These are phyloP conservation scores for Chaetomium sp. DNA, from an alignment of 2,329 filamentous ascomycete species.

Conservation along the genomic window DNA sequence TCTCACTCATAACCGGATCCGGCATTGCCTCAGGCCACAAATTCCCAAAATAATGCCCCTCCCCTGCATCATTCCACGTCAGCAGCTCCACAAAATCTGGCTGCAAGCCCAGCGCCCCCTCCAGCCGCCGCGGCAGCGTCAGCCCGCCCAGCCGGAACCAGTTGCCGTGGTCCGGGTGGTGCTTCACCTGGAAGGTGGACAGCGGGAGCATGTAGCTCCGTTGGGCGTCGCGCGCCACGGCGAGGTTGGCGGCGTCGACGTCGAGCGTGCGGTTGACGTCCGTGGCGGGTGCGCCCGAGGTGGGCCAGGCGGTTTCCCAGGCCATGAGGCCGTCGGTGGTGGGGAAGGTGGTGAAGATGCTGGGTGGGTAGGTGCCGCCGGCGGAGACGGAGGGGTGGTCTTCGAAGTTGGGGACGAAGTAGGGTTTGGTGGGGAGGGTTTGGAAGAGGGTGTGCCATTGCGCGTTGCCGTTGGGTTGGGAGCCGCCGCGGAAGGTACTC, in stretches of 20 bases:
- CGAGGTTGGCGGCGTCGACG: background rate
- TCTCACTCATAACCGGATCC: background rate
- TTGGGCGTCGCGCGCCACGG: background rate
- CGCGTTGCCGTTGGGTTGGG: background rate
- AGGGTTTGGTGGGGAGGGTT: background rate
- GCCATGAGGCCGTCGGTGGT: constrained; percentile 1
- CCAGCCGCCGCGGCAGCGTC: background rate
- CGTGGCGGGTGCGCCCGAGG: background rate
- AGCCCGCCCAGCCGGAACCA: constrained; percentile 4
- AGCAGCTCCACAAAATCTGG: constrained; percentile 10
- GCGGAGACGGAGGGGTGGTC: constrained; percentile 7
- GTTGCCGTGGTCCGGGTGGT: constrained; percentile 1
- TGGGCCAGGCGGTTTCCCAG: constrained; percentile 13
- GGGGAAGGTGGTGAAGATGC: background rate
- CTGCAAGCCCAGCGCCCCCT: background rate
- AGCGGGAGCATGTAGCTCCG: constrained; percentile 8
- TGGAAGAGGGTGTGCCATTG: background rate
- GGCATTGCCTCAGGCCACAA: constrained; percentile 1
- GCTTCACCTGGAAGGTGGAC: background rate
- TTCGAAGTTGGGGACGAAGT: constrained; percentile 15
- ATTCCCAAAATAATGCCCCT: constrained; percentile 17
- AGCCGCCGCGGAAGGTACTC: constrained; percentile 12
- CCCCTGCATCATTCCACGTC: constrained; percentile 13
- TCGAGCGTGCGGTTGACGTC: background rate
- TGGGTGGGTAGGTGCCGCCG: background rate